Conservation (phyloP, 1,139 yeast genomes). For the Candida sp. region DNA sequence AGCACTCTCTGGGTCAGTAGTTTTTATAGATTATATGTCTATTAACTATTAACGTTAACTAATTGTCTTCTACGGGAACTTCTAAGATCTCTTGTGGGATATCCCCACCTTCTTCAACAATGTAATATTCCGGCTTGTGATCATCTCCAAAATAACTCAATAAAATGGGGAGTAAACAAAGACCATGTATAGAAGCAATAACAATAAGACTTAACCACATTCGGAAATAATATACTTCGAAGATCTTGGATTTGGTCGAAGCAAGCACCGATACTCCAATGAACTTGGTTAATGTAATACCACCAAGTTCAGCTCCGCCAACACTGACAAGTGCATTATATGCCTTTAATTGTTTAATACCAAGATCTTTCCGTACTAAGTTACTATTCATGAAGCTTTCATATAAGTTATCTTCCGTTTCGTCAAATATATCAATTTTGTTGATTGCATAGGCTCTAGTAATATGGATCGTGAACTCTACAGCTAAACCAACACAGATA, state of each 20-base stretch:
- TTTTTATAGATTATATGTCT: no score
- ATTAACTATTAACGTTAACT: neutral
- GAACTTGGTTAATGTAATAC: constrained; percentile 85
- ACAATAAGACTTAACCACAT: constrained; percentile 91
- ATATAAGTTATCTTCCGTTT: constrained; percentile 11
- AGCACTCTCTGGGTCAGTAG: neutral
- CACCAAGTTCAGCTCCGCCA: constrained; percentile 87
- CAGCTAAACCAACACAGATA: constrained; percentile 89
- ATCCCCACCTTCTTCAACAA: constrained; percentile 5
- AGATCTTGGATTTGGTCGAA: constrained; percentile 81
- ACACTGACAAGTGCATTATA: constrained; percentile 65
- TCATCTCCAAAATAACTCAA: constrained; percentile 63
- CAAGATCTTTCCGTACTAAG: constrained; percentile 6
- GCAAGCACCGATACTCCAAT: constrained; percentile 87
- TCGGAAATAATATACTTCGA: constrained; percentile 87
- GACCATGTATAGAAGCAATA: constrained; percentile 74
- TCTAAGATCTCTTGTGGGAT: neutral
- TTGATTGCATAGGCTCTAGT: constrained; percentile 64
- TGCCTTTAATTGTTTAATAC: constrained; percentile 21
- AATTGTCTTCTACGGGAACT: neutral
- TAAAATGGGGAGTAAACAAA: constrained; percentile 73
- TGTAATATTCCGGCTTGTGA: constrained; percentile 5
- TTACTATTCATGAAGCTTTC: constrained; percentile 12
- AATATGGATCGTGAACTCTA: constrained; percentile 88
- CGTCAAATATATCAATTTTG: constrained; percentile 11